Base-by-base conservation (phyloP, 495 filamentous ascomycete genomes). In the Platismatia glauca region DNA sequence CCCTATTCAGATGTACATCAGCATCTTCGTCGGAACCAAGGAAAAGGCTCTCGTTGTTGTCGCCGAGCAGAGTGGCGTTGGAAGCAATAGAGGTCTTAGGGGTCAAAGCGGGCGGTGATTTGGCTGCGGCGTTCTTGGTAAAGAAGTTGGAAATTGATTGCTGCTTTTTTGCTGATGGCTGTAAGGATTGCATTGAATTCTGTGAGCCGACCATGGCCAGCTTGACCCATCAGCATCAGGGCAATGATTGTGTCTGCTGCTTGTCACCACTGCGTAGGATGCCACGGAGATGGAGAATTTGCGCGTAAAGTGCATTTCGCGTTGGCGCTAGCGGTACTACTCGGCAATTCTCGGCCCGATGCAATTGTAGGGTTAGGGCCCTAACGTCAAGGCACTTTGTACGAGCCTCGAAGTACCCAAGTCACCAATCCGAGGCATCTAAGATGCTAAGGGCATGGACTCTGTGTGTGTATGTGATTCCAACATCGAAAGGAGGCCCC, bases 81-180 rank as follows among this genome's bases (percentile, higher is more conserved):
- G 55, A 63, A 4, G 34, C 16, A 13, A 34, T 34, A 1, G 57
- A 39, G 9, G 55, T 44, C 20, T 34, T 70, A 3, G 46, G 33
- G 24, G 53, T 57, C 22, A 66, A 33, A 31, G 53, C 41, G 24
- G 66, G 56, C 5, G 62, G 43, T 31, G 62, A 16, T 63, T 55
- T 48, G 16, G 57, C n/a, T 2, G 61, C n/a, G 31, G 87, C 76
- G 69, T 83, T 89, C 33, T 82, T 84, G 5, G 83, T 83, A 72
- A 96, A 96, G 76, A 96, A 96, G 71, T 82, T 92, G 1, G 90
- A 91, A 57, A 96, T 86, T 7, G 88, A 88, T 62, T 87, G 82
- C 70, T 96, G 90, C 68, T 86, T 90, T 73, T 87, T 86, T 71
- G 72, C 64, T 75, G n/a, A n/a, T n/a, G n/a, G n/a, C n/a, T n/a